These are phyloP conservation scores for Arctium lappa DNA, from an alignment of 129 eudicot genomes.

Conservation along the genomic window DNA sequence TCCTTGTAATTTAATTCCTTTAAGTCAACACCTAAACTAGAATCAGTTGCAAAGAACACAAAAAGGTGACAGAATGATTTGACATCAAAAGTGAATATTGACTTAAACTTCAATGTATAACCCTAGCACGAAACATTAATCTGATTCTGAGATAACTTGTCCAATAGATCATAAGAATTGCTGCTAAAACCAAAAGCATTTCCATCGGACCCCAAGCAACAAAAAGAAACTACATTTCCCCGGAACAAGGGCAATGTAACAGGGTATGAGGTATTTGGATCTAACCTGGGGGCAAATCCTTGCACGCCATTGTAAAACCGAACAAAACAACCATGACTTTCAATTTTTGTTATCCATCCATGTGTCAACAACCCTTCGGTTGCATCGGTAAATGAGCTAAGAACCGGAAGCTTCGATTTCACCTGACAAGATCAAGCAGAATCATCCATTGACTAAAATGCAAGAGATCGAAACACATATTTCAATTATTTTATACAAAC, in stretches of 20 bases:
- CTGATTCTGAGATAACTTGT: not conserved
- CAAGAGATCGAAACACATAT: not conserved
- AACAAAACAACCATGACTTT: conserved; percentile 91
- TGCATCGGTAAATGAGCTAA: conserved; percentile 88
- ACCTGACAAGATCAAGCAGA: conserved; percentile 47
- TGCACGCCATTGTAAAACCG: conserved; percentile 92
- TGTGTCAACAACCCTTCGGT: conserved; percentile 83
- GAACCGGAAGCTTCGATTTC: conserved; percentile 74
- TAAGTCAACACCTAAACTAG: not conserved
- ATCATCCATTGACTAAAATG: not conserved
- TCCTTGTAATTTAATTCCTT: not conserved
- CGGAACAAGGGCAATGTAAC: not conserved
- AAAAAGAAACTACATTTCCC: not conserved
- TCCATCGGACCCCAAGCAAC: not conserved
- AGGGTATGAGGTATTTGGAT: conserved; percentile 4
- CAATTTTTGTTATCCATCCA: conserved; percentile 97
- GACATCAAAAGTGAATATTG: not conserved
- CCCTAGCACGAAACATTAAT: not conserved
- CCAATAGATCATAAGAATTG: not conserved
- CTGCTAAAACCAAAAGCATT: conserved; percentile 5
- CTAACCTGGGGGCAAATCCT: conserved; percentile 91
- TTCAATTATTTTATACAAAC: not conserved
- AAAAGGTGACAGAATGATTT: not conserved
- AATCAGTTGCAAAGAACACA: not conserved
- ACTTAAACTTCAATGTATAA: not conserved